Base-by-base conservation (phyloP, 1,284 basidiomycete species). In the Apiotrichum gamsii region DNA sequence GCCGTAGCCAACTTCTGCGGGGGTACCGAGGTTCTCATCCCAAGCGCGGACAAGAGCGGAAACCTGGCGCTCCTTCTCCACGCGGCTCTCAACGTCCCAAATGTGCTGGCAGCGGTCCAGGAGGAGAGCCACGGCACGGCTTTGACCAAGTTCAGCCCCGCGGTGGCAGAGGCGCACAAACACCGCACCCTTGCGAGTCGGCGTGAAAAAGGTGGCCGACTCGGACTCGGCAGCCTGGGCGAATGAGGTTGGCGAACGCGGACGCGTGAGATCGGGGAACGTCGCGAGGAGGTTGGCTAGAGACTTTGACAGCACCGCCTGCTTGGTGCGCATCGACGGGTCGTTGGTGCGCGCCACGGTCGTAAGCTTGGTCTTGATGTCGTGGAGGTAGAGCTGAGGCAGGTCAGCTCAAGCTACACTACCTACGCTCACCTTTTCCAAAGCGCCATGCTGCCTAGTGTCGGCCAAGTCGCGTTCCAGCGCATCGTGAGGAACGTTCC, bases 361-460 rank as follows among this genome's bases (percentile, higher is more conserved):
- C 23, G 49, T 37, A 25, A 70, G 54, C 5, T 58, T 48, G 18
- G 49, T 43, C 52, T 68, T 66, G 13, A 72, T 49, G 44, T 73
- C 68, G 41, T 47, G 45, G 30, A 69, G 50, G 56, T 73, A 70
- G 33, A 61, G 52, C 64, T 66, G 16, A 11, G 25, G 6, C 25
- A 11, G 8, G 25, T 28, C 25, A 28, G 25, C 21, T 20, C 24
- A 6, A 6, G 8, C 31, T 23, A 36, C 24, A 16, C 15, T n/a
- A 51, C 63, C n/a, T n/a, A n/a, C n/a, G n/a, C n/a, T 44, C 31
- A 64, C 67, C 54, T 66, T 64, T 21, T 70, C 68, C 14, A 70
- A 39, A 9, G 56, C 33, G 5, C 61, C 64, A 15, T 48, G 29
- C 11, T 54, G 43, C 39, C 54, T 57, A 23, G 69, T 54, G n/a